Conservation (phyloP, 2,329 filamentous ascomycete genomes). For the Neurospora crassa region DNA sequence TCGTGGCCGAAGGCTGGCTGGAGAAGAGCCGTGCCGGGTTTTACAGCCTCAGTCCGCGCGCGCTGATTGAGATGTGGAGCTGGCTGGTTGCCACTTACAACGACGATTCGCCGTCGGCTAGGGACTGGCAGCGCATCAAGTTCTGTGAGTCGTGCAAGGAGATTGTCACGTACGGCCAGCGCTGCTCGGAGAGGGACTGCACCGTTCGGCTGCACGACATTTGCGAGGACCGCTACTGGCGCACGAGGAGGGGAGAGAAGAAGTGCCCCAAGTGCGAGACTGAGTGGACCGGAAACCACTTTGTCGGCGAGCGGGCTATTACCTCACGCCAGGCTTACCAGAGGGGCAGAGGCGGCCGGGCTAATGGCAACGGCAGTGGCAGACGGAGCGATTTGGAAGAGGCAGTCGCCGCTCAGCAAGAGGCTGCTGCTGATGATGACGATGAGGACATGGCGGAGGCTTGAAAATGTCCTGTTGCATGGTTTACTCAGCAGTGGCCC, state of each 20-base stretch:
- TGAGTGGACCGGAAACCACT: constrained; percentile 39
- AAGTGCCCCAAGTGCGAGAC: constrained; percentile 54
- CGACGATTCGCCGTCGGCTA: constrained; percentile 48
- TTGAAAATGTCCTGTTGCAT: neutral
- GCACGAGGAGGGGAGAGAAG: constrained; percentile 44
- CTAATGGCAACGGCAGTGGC: constrained; percentile 24
- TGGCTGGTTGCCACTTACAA: constrained; percentile 92
- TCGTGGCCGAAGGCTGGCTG: constrained; percentile 79
- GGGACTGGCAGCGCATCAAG: constrained; percentile 69
- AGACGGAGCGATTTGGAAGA: constrained; percentile 27
- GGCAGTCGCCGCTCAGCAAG: constrained; percentile 22
- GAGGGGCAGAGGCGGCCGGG: constrained; percentile 28
- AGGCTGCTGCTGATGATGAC: constrained; percentile 18
- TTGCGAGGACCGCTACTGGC: constrained; percentile 66
- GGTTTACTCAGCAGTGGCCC: neutral
- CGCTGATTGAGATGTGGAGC: constrained; percentile 71
- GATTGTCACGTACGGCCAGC: constrained; percentile 75
- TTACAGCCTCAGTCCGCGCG: constrained; percentile 67
- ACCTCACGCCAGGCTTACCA: constrained; percentile 43
- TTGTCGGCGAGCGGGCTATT: constrained; percentile 47
- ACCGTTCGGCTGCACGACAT: constrained; percentile 64
- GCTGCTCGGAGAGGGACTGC: constrained; percentile 63
- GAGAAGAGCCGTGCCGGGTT: constrained; percentile 62
- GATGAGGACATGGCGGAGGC: constrained; percentile 21
- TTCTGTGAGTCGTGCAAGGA: constrained; percentile 83